Base-by-base conservation (phyloP, 805 yeast genomes). In the Hanseniaspora pseudoguilliermondii region DNA sequence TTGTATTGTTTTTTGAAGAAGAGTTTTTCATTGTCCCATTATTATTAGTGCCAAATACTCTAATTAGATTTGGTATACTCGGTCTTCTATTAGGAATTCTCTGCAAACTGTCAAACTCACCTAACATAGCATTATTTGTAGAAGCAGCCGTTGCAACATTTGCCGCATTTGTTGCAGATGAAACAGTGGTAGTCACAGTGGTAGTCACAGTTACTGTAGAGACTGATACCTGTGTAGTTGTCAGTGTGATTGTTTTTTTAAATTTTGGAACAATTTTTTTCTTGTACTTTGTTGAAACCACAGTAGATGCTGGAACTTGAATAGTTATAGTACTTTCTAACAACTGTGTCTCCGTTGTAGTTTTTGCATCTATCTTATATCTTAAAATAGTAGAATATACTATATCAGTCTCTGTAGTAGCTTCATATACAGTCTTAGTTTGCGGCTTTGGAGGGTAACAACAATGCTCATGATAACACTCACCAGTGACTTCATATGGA, bases 391-490 rank as follows among this genome's bases (percentile, higher is more conserved):
- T 61, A 16, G 47, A 48, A n/a, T 60, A 52, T 23, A 60, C 57
- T 34, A 59, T 59, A 18, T 63, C 63, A 5, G 62, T 54, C 9
- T 61, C 65, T 0, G 69, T 66, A 1, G 63, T 58, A 5, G 71
- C 69, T 23, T 59, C 52, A 43, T 62, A 62, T 11, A 66, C 64
- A 36, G 66, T 65, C 36, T 65, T 66, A 49, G 65, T 68, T 4
- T 69, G 63, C n/a, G 15, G 15, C 15, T 23, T 34, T 15, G 49
- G 49, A 21, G 49, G 49, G 13, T 47, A 47, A 36, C 50, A 47
- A 32, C 50, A 47, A 8, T 34, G 42, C 6, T 47, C 50, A 16
- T 47, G 41, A 20, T 47, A 47, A 52, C 47, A 48, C 47, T 44
- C 50, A 11, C 39, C 35, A 3, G 49, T 49, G 1, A 51, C 42